Evolutionary conservation across 768 basidiomycete species (phyloP), one percentile per base, ranked within the genome.

Genomic region (Gyrodon lividus): DNA sequence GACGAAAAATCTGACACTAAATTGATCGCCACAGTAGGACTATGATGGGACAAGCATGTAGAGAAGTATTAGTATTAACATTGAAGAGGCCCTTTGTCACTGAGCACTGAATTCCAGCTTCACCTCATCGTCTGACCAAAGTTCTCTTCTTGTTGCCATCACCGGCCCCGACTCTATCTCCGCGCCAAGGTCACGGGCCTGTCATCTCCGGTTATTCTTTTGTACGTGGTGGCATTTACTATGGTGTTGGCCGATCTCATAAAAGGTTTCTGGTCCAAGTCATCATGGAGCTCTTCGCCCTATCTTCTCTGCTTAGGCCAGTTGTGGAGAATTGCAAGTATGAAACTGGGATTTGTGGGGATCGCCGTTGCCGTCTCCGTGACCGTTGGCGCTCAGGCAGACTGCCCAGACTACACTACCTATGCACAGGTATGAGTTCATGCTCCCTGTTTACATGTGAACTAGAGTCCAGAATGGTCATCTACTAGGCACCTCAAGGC

Each of bases 381-480:
- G 33, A 49, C 67, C 16, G 58, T 61, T 46, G 58, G 48, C 41
- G 57, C 53, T 16, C 54, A 57, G 6, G 68, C 66, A 17, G 65
- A 72, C 51, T 88, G 86, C 59, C 84, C 82, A 22, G 82, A 84
- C 61, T 88, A 77, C 61, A 80, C 82, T 20, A 67, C 66, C 6
- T 87, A 80, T 61, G 81, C 86, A 22, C 77, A 79, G 67, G 84
- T 76, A 51, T 38, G 57, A 39, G 37, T 59, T 48, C 30, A 14
- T 38, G 17, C 31, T 56, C 9, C 35, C 30, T 8, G 45, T 19
- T n/a, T n/a, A 33, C 16, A 39, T 33, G 26, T 30, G 10, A 7
- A 42, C 38, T 20, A n/a, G 46, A 20, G 3, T 17, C n/a, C 19
- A 23, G 28, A 10, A 28, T 10, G 22, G 24, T 30, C 16, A 49